phyloP scores from a whole-genome alignment of 257 asterid genomes.

The Capsicum rhomboideum region DNA sequence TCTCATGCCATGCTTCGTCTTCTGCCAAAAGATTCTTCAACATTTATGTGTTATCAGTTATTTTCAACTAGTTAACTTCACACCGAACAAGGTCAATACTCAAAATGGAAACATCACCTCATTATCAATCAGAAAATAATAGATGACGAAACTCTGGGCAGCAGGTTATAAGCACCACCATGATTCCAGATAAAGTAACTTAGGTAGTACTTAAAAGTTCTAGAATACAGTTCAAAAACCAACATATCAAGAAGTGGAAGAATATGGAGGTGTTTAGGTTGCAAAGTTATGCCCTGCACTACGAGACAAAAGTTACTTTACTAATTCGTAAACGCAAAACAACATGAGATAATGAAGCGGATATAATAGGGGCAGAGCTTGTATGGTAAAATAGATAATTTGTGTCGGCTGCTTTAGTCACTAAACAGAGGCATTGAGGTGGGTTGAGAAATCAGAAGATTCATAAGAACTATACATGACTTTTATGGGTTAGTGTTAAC shows the following conservation, averaged over 20 bases:
- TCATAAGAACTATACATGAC: not conserved
- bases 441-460: not conserved
- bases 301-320: not conserved
- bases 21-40: not conserved
- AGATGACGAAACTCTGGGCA: not conserved
- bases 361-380: not conserved
- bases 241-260: too few species aligned
- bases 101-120: not conserved
- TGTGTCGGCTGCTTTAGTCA: not conserved
- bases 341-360: not conserved
- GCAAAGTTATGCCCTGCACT: too few species aligned
- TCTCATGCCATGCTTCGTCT: not conserved
- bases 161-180: not conserved
- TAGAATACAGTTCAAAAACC: too few species aligned
- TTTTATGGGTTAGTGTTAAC: not conserved
- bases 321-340: not conserved
- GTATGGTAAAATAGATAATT: not conserved
- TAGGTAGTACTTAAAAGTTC: not conserved
- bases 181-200: not conserved
- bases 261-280: too few species aligned
- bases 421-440: not conserved
- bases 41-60: not conserved
- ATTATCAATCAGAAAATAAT: not conserved
- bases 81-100: not conserved
- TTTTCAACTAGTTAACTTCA: not conserved